Percentiles rank a stretch among this genome's conserved stretches.
Evolutionary conservation across 2,329 filamentous ascomycete genomes (phyloP).

Genomic region (Ceratocystis papillata): DNA sequence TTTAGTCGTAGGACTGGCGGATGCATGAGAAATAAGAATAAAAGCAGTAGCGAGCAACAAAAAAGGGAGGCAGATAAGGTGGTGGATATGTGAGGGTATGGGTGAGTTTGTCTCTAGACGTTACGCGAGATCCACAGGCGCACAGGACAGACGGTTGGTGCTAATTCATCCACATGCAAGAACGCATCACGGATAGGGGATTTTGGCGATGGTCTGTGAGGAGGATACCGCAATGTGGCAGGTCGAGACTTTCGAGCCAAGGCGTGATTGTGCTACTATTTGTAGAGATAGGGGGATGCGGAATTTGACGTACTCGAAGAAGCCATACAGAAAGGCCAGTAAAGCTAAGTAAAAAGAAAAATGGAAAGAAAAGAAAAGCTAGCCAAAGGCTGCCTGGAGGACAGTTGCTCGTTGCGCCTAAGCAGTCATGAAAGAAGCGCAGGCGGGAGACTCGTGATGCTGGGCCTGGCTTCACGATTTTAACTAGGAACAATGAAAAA

Average conservation of each 20-base stretch:
- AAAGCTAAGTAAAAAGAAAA: not conserved
- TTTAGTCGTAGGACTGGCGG: not conserved
- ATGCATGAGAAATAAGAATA: not conserved
- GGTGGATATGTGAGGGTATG: too few species aligned
- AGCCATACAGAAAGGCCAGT: conserved; percentile 22
- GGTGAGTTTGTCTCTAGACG: not conserved
- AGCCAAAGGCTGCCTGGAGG: conserved; percentile 3
- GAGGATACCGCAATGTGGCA: not conserved
- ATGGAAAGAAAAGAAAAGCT: conserved; percentile 13
- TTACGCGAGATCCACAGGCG: not conserved
- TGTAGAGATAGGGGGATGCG: conserved; percentile 4
- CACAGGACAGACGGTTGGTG: not conserved
- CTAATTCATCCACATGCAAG: not conserved
- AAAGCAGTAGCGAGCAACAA: too few species aligned
- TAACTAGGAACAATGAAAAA: not conserved
- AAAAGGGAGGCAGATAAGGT: too few species aligned
- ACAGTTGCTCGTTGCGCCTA: not conserved
- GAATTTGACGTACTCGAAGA: conserved; percentile 22
- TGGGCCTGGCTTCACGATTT: too few species aligned
- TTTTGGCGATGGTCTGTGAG: conserved; percentile 13
- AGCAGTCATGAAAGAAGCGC: not conserved
- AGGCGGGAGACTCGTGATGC: not conserved
- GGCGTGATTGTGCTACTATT: too few species aligned
- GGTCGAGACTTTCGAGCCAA: not conserved
- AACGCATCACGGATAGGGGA: conserved; percentile 9